These are phyloP conservation scores for Solanum paucissectum DNA, from an alignment of 257 asterid genomes.

Conservation along the genomic window DNA sequence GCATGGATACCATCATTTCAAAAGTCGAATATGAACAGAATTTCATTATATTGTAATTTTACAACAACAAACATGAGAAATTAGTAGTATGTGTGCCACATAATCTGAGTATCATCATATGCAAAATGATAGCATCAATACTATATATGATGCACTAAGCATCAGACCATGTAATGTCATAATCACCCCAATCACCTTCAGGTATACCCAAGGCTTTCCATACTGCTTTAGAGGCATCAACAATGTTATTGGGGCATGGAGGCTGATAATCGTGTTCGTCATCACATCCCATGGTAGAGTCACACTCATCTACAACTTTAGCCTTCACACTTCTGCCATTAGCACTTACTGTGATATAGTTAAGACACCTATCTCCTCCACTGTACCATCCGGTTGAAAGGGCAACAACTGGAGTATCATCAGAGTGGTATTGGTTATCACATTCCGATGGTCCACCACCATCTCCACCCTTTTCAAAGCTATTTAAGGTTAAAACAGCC, in stretches of 20 bases:
- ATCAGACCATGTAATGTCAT: constrained; percentile 36
- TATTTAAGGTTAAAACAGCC: constrained; percentile 26
- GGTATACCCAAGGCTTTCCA: constrained; percentile 33
- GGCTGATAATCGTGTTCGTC: constrained; percentile 35
- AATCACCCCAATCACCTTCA: constrained; percentile 18
- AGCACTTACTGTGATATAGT: constrained; percentile 7
- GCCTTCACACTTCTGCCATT: constrained; percentile 26
- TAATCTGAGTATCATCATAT: neutral
- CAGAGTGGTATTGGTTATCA: constrained; percentile 25
- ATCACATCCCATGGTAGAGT: constrained; percentile 37
- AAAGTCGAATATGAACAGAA: neutral
- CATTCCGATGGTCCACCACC: constrained; percentile 33
- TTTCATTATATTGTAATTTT: neutral
- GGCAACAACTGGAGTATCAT: constrained; percentile 20
- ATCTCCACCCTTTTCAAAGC: constrained; percentile 34
- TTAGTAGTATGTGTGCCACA: neutral
- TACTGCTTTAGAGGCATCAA: constrained; percentile 35
- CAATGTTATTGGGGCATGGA: constrained; percentile 39
- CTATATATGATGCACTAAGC: neutral
- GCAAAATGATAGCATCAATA: neutral
- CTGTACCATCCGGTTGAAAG: constrained; percentile 34
- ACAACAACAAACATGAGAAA: neutral
- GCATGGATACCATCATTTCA: neutral
- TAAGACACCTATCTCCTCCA: constrained; percentile 18
- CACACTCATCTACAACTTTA: constrained; percentile 34